Evolutionary conservation across 2,329 filamentous ascomycete species (phyloP).

Genomic region (Hypoxylon sp.): DNA sequence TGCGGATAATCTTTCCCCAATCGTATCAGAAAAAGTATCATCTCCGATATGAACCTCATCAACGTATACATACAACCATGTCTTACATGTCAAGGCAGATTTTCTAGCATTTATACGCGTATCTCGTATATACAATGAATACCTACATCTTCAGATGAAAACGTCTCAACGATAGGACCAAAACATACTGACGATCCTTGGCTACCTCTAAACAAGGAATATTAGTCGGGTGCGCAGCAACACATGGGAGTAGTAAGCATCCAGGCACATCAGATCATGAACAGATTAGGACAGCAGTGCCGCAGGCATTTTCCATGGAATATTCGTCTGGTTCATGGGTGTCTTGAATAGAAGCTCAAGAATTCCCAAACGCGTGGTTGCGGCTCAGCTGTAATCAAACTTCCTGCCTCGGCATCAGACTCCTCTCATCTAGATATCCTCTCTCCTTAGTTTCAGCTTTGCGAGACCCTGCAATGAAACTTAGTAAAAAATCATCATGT

Average conservation of each 20-base stretch:
- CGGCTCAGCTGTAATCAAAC: constrained; percentile 31
- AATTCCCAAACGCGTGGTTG: constrained; percentile 26
- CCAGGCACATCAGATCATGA: constrained; percentile 23
- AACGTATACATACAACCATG: neutral
- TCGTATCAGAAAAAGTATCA: constrained; percentile 19
- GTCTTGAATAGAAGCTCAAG: neutral
- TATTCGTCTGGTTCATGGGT: constrained; percentile 17
- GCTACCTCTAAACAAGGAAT: constrained; percentile 11
- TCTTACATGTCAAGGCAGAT: constrained; percentile 28
- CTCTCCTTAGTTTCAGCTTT: constrained; percentile 24
- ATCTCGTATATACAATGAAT: neutral
- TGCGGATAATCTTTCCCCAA: constrained; percentile 18
- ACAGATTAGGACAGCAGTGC: constrained; percentile 27
- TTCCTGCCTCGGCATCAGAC: neutral
- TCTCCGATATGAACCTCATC: constrained; percentile 31
- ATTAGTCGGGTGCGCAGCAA: constrained; percentile 28
- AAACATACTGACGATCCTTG: constrained; percentile 30
- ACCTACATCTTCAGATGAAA: constrained; percentile 16
- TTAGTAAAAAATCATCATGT: constrained; percentile 1
- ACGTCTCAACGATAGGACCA: constrained; percentile 8
- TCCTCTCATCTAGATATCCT: constrained; percentile 15
- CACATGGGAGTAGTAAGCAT: constrained; percentile 35
- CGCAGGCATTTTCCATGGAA: constrained; percentile 16
- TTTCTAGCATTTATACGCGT: too few relatives aligned
- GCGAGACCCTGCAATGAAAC: neutral